Evolutionary conservation across 116 monocot species (phyloP).

Genomic region (Papilionanthe hybrid): DNA sequence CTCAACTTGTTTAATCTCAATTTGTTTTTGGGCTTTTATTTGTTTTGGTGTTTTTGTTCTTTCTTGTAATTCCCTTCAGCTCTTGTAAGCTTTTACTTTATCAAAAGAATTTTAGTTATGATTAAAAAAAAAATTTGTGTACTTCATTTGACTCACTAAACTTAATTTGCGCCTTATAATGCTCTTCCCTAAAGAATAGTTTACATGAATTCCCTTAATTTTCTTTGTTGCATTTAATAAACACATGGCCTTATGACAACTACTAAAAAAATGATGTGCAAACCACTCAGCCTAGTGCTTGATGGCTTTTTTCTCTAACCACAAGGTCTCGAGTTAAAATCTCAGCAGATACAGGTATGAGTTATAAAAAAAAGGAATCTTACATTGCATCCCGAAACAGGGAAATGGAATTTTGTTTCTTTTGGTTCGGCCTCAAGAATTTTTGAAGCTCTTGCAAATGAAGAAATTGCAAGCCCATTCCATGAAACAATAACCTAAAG

Average conservation of each 20-base stretch:
- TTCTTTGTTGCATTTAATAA: not conserved
- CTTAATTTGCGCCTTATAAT: not conserved
- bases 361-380: slow-evolving; percentile 8
- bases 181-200: not conserved
- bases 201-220: not conserved
- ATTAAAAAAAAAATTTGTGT: not conserved
- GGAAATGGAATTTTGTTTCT: slow-evolving; percentile 60
- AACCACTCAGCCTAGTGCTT: too few relatives aligned
- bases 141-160: not conserved
- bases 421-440: slow-evolving; percentile 52
- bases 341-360: too few relatives aligned
- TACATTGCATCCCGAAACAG: slow-evolving; percentile 69
- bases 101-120: too few relatives aligned
- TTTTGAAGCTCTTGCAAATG: slow-evolving; percentile 87
- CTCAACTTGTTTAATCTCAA: too few relatives aligned
- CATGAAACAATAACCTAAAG: slow-evolving; percentile 93
- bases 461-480: slow-evolving; percentile 88
- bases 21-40: too few relatives aligned
- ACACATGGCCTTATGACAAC: not conserved
- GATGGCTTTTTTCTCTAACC: too few relatives aligned
- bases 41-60: too few relatives aligned
- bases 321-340: too few relatives aligned
- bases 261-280: not conserved
- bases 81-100: too few relatives aligned
- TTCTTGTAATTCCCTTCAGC: too few relatives aligned